phyloP scores from a whole-genome alignment of 2,329 filamentous ascomycete species.

The Cladosporium sp. region DNA sequence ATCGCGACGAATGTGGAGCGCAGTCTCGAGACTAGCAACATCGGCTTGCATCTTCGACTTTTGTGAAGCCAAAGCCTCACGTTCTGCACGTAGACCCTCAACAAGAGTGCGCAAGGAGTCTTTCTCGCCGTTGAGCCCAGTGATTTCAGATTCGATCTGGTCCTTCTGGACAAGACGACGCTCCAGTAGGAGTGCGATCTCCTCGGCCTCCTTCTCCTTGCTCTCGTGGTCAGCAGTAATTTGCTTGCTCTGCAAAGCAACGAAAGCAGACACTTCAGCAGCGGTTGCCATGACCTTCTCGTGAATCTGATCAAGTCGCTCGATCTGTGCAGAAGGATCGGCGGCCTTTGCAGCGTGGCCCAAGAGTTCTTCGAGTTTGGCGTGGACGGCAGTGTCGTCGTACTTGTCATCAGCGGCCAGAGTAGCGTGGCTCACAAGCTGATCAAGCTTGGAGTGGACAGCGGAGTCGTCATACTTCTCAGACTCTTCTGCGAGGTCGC shows the following conservation, averaged over 20 bases:
- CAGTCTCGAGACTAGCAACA: conserved; percentile 85
- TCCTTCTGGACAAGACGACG: conserved; percentile 65
- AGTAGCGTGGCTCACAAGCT: conserved; percentile 53
- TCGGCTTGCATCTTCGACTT: conserved; percentile 79
- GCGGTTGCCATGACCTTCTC: conserved; percentile 81
- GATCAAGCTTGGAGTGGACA: conserved; percentile 43
- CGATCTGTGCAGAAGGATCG: conserved; percentile 69
- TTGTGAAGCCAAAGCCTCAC: conserved; percentile 70
- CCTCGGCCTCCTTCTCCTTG: conserved; percentile 73
- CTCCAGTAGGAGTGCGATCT: conserved; percentile 76
- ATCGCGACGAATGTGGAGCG: conserved; percentile 80
- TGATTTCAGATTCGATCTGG: conserved; percentile 47
- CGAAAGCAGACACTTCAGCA: conserved; percentile 76
- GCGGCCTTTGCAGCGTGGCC: conserved; percentile 53
- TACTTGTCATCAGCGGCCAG: conserved; percentile 55
- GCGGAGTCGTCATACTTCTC: conserved; percentile 57
- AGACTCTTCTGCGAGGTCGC: conserved; percentile 25
- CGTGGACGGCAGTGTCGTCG: conserved; percentile 50
- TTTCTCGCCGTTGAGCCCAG: conserved; percentile 43
- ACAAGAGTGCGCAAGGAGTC: conserved; percentile 50
- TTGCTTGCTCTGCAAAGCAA: conserved; percentile 69
- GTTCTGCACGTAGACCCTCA: conserved; percentile 59
- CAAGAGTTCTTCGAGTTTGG: conserved; percentile 51
- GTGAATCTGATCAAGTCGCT: conserved; percentile 83
- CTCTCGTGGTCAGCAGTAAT: conserved; percentile 74